phyloP scores from a whole-genome alignment of 768 basidiomycete genomes.

The Leccinum subgranulosum region DNA sequence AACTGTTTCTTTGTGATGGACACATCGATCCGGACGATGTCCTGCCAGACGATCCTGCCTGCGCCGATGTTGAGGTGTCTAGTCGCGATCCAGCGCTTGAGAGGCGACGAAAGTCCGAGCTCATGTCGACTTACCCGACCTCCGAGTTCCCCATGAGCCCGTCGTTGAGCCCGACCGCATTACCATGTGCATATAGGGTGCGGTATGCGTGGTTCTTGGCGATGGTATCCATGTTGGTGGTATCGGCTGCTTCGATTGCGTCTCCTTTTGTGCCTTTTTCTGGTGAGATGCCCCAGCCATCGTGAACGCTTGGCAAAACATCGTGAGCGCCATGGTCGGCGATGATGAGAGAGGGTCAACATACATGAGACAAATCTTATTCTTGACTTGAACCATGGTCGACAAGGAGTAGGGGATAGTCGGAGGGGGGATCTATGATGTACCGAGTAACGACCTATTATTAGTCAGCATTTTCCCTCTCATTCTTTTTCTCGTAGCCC shows the following conservation, averaged over 20 bases:
- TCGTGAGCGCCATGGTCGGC: not conserved
- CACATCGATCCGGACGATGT: constrained; percentile 93
- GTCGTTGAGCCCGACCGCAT: constrained; percentile 89
- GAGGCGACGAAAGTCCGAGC: not conserved
- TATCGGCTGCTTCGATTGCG: constrained; percentile 81
- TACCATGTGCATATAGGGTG: constrained; percentile 77
- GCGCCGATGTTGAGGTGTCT: constrained; percentile 96
- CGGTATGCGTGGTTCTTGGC: constrained; percentile 71
- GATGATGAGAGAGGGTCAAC: constrained; percentile 17
- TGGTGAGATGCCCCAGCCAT: constrained; percentile 88
- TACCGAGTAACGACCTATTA: too few relatives aligned
- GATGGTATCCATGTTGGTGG: constrained; percentile 88
- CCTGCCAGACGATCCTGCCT: constrained; percentile 95
- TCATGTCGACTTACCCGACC: constrained; percentile 67
- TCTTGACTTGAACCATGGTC: constrained; percentile 56
- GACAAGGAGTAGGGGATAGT: not conserved
- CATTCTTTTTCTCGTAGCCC: too few relatives aligned
- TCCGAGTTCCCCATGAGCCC: constrained; percentile 98
- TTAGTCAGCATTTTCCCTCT: too few relatives aligned
- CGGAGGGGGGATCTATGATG: too few relatives aligned
- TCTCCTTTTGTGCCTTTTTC: constrained; percentile 75
- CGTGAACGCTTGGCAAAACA: constrained; percentile 66
- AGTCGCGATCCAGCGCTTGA: not conserved
- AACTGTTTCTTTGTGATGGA: constrained; percentile 87
- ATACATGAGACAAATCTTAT: constrained; percentile 91